These are phyloP conservation scores for Podospora didyma DNA, from an alignment of 495 filamentous ascomycete species.

Conservation along the genomic window DNA sequence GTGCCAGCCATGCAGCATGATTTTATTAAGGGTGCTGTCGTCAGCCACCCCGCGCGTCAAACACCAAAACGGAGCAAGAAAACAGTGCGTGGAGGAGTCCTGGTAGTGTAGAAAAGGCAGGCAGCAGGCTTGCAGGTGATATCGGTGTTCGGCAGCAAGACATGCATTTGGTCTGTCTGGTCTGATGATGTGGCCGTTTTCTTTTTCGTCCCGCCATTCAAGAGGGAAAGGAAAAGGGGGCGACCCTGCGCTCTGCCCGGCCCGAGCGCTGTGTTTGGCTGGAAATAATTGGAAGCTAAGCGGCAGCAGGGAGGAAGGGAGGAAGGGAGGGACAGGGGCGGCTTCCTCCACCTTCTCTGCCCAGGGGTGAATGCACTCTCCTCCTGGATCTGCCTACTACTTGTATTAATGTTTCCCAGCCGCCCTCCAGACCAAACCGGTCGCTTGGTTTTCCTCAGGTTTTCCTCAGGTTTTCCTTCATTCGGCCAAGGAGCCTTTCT, in stretches of 20 bases:
- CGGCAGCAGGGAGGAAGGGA: background rate
- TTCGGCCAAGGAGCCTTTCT: background rate
- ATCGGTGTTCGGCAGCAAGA: slow-evolving; percentile 10
- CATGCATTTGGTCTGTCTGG: slow-evolving; percentile 2
- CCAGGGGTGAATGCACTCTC: too few species aligned
- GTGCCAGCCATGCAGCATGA: too few species aligned
- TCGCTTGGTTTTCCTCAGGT: background rate
- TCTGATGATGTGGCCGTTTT: background rate
- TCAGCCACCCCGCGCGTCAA: background rate
- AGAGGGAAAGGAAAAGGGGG: slow-evolving; percentile 2
- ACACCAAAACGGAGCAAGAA: background rate
- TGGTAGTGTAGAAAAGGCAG: background rate
- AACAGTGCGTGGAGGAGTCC: background rate
- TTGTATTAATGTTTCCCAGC: background rate
- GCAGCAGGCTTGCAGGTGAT: slow-evolving; percentile 7
- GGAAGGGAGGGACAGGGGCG: background rate
- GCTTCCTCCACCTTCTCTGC: background rate
- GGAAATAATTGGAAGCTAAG: background rate
- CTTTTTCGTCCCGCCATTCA: background rate
- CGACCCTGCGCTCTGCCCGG: background rate
- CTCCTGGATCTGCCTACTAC: too few species aligned
- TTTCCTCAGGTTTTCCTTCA: background rate
- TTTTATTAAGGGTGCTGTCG: background rate
- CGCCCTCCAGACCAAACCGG: background rate
- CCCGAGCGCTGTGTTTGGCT: background rate